Evolutionary conservation across 805 yeast species (phyloP).

Genomic region (Yamadazyma sp.): DNA sequence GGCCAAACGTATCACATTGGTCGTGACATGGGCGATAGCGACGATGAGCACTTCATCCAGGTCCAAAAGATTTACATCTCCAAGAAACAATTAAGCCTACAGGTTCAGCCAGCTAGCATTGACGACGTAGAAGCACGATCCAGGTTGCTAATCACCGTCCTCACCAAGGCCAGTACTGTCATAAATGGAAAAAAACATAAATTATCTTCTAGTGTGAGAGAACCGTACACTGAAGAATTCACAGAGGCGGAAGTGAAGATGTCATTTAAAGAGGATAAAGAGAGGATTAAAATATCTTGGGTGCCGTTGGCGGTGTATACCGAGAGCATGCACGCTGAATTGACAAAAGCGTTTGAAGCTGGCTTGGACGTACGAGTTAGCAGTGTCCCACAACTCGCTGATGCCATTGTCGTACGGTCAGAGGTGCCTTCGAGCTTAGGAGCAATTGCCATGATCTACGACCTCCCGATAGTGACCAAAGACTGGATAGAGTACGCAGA

Average conservation of each 20-base stretch:
- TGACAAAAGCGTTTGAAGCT: background rate
- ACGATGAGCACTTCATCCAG: constrained; percentile 8
- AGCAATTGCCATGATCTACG: constrained; percentile 8
- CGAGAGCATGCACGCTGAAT: constrained; percentile 3
- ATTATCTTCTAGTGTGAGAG: constrained; percentile 3
- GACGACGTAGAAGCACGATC: constrained; percentile 5
- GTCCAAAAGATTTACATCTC: constrained; percentile 13
- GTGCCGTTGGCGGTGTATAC: constrained; percentile 9
- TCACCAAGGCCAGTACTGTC: constrained; percentile 11
- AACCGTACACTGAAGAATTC: constrained; percentile 6
- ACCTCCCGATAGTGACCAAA: constrained; percentile 6
- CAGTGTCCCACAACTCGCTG: constrained; percentile 1
- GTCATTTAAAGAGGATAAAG: constrained; percentile 12
- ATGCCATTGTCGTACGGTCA: constrained; percentile 2
- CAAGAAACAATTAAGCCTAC: constrained; percentile 13
- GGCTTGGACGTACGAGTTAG: constrained; percentile 8
- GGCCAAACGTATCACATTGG: constrained; percentile 6
- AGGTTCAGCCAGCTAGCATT: constrained; percentile 2
- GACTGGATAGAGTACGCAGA: constrained; percentile 8
- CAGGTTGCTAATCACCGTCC: constrained; percentile 8
- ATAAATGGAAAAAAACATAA: constrained; percentile 16
- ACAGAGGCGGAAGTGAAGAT: constrained; percentile 8
- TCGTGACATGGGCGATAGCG: constrained; percentile 2
- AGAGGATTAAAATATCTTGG: constrained; percentile 10
- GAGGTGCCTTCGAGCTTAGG: constrained; percentile 3